Base-by-base conservation (phyloP, 2,329 filamentous ascomycete species). In the Fusarium brevicatenulatum region DNA sequence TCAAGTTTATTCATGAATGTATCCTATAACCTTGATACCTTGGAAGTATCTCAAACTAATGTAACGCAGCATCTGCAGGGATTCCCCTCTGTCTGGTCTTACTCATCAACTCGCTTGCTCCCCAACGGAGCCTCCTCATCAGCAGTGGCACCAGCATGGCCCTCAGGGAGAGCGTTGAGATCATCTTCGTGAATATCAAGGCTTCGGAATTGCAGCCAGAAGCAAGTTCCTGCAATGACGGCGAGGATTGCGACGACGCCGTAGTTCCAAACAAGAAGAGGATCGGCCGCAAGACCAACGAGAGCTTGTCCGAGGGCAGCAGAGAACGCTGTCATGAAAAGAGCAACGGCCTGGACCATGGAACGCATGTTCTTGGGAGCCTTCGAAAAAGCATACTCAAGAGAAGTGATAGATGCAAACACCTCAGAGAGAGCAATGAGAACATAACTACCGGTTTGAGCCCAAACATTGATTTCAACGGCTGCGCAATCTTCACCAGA, bases 371-470 rank as follows among this genome's bases (percentile, higher is more conserved):
- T 94, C 78, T 87, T 87, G 13, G 92, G 93, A 0, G 92, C 91
- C 81, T 94, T 94, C 77, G 91, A 91, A 82, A 90, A 94, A 28
- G 92, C 92, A 73, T 93, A 94, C 81, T 95, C 92, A 21, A 93
- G 86, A 18, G 87, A 89, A 2, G 86, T 88, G 71, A 87, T 87
- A 63, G 83, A 85, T 2, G 85, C 84, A 62, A 85, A 82, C 52
- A 87, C 85, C 76, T 88, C 86, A 34, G 85, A 82, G 12, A 88
- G 79, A 6, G 84, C 86, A 59, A 87, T 82, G 57, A 87, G 81
- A 8, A 86, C 80, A 74, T 87, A 88, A 0, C 85, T 80, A 7
- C 85, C 84, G 0, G 85, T 85, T 80, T 90, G 88, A 4, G 84
- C 84, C 88, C 89, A 91, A 60, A 95, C 92, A 68, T 87, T 91